These are phyloP conservation scores for Sporothrix inflata DNA, from an alignment of 2,329 filamentous ascomycete species.

Conservation along the genomic window DNA sequence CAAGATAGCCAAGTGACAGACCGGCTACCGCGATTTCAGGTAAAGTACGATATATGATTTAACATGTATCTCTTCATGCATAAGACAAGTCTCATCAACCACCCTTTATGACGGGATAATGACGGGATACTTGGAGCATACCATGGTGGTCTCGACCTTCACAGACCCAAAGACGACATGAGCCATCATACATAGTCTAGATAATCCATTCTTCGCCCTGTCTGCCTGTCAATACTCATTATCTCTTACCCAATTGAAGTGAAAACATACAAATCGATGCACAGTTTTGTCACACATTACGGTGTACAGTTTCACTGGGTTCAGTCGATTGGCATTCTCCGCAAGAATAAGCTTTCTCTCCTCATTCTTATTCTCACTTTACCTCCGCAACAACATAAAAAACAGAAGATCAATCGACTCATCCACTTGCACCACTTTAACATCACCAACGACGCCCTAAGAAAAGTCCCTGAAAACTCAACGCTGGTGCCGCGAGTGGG, in stretches of 20 bases:
- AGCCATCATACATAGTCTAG: not conserved
- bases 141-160: not conserved
- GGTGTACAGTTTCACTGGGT: not conserved
- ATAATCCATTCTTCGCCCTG: not conserved
- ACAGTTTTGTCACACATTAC: not conserved
- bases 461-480: not conserved
- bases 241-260: not conserved
- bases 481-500: not conserved
- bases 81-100: not conserved
- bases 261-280: not conserved
- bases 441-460: not conserved
- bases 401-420: not conserved
- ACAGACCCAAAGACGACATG: not conserved
- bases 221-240: not conserved
- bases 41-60: not conserved
- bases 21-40: not conserved
- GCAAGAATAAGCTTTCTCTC: conserved; percentile 5
- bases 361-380: not conserved
- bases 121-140: not conserved
- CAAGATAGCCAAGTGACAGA: not conserved
- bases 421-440: not conserved
- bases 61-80: not conserved
- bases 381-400: not conserved
- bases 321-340: not conserved
- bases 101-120: not conserved